Percentiles rank a stretch among this genome's conserved stretches.
phyloP scores from a whole-genome alignment of 1,139 yeast genomes.

The Meyerozyma sp. region DNA sequence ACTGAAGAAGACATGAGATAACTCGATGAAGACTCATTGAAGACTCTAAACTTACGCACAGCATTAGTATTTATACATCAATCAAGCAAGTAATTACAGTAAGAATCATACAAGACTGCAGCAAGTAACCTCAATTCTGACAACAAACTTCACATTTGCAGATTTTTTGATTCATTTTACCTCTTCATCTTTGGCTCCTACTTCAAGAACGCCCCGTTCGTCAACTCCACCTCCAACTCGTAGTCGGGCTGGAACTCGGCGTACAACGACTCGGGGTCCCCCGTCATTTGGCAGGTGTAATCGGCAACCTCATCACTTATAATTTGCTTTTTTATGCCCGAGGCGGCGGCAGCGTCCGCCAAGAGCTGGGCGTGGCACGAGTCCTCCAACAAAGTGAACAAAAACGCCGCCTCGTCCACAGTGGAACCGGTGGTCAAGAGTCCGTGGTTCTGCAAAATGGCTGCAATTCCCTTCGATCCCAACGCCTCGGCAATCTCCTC shows the following conservation, averaged over 20 bases:
- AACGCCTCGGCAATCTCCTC: slow-evolving; percentile 58
- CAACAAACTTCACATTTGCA: neutral
- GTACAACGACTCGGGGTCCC: slow-evolving; percentile 65
- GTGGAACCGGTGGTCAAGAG: slow-evolving; percentile 71
- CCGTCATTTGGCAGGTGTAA: slow-evolving; percentile 55
- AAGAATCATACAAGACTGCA: neutral
- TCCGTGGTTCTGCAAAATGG: slow-evolving; percentile 75
- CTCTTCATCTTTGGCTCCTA: neutral
- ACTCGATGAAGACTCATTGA: too few relatives aligned
- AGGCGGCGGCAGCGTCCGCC: slow-evolving; percentile 38
- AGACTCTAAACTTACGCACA: too few relatives aligned
- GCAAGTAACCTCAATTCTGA: neutral
- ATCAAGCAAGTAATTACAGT: too few relatives aligned
- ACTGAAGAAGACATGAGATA: too few relatives aligned
- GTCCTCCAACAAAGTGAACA: slow-evolving; percentile 59
- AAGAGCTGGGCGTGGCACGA: slow-evolving; percentile 67
- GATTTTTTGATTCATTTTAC: neutral
- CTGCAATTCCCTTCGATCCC: slow-evolving; percentile 55
- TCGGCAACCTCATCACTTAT: slow-evolving; percentile 67
- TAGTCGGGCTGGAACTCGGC: slow-evolving; percentile 71
- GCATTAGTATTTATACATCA: too few relatives aligned
- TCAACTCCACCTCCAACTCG: slow-evolving; percentile 29
- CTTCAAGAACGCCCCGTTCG: slow-evolving; percentile 14
- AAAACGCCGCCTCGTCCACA: slow-evolving; percentile 78
- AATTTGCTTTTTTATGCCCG: slow-evolving; percentile 19